phyloP scores from a whole-genome alignment of 1,284 basidiomycete species.

The Irpex sp. region DNA sequence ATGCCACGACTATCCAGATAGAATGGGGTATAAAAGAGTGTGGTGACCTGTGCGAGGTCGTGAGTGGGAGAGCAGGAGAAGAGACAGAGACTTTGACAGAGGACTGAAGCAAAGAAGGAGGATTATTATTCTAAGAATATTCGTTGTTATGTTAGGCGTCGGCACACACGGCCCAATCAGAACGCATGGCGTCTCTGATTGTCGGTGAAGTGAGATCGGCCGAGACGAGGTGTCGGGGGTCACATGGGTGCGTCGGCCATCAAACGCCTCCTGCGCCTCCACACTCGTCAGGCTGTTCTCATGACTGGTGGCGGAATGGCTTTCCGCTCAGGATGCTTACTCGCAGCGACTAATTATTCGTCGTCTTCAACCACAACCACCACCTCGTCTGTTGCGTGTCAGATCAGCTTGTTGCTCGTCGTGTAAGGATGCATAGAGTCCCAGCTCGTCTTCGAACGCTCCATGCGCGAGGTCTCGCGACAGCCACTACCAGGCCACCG shows the following conservation, averaged over 20 bases:
- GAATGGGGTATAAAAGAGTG: conserved; percentile 13
- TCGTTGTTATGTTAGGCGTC: neutral
- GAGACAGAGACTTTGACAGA: neutral
- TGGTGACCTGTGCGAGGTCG: conserved; percentile 7
- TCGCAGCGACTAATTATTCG: neutral
- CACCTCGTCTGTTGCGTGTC: neutral
- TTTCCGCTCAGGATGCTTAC: neutral
- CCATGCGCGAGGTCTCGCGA: conserved; percentile 35
- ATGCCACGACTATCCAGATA: conserved; percentile 5
- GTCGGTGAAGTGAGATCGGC: neutral
- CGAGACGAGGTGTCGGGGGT: neutral
- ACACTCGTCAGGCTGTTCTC: neutral
- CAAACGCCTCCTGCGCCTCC: neutral
- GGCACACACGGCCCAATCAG: neutral
- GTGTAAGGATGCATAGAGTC: neutral
- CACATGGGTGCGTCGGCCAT: neutral
- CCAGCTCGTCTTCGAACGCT: conserved; percentile 3
- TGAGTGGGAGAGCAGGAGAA: conserved; percentile 4
- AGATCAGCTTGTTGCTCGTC: neutral
- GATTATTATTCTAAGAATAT: neutral
- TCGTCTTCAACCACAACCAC: neutral
- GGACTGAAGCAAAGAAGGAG: neutral
- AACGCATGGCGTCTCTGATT: neutral
- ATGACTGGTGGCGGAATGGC: neutral
- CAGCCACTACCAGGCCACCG: conserved; percentile 31